These are phyloP conservation scores for Monosporozyma siamensis DNA, from an alignment of 805 yeast genomes.

Conservation along the genomic window DNA sequence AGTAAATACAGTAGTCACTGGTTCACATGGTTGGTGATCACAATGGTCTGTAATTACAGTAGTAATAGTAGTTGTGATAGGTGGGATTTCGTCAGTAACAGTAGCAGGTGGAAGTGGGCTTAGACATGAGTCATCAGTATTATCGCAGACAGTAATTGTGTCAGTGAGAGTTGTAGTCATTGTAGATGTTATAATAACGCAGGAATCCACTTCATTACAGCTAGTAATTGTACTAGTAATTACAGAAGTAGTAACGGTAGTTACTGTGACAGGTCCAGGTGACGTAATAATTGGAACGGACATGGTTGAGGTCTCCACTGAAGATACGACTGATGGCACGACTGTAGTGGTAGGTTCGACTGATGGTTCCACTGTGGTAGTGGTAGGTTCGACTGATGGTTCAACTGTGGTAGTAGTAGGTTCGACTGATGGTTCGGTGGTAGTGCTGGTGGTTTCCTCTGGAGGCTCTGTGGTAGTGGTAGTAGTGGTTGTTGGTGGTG, in stretches of 20 bases:
- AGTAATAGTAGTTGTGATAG: neutral
- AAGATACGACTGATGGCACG: too few relatives aligned
- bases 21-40: neutral
- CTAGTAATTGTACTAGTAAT: neutral
- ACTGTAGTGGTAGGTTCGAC: neutral
- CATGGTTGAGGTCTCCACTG: neutral
- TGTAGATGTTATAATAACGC: neutral
- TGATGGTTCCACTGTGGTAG: too few relatives aligned
- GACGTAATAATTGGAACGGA: neutral
- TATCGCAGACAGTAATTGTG: too few relatives aligned
- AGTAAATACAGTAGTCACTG: neutral
- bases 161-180: too few relatives aligned
- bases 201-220: neutral
- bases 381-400: neutral
- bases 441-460: too few relatives aligned
- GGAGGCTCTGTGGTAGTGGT: neutral
- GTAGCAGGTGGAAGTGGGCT: too few relatives aligned
- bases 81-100: neutral
- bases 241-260: neutral
- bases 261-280: neutral
- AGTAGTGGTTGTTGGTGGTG: neutral
- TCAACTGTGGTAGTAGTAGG: neutral
- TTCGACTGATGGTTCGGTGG: neutral
- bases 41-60: neutral
- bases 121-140: too few relatives aligned